phyloP scores from a whole-genome alignment of 2,329 filamentous ascomycete genomes.

The Trichoderma guizhouense region DNA sequence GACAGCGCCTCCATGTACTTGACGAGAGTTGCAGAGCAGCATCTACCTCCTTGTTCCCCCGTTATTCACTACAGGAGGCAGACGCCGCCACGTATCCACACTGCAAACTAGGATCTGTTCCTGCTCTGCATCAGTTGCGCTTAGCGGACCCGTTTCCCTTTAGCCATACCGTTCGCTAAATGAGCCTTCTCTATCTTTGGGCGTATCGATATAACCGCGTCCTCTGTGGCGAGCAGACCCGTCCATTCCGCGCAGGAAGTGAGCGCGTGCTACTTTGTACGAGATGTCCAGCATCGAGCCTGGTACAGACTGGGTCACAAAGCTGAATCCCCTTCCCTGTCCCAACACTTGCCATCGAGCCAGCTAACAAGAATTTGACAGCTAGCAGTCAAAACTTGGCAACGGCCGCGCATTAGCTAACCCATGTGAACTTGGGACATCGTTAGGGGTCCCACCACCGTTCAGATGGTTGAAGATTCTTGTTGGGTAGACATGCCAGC shows the following conservation, averaged over 20 bases:
- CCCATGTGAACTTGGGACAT: not conserved
- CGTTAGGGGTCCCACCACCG: not conserved
- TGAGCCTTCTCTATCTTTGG: not conserved
- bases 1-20: not conserved
- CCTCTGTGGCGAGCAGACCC: not conserved
- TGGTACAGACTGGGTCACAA: too few relatives aligned
- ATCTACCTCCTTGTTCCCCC: not conserved
- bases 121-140: constrained; percentile 8
- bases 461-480: not conserved
- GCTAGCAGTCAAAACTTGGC: not conserved
- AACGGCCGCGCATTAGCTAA: not conserved
- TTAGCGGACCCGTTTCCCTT: constrained; percentile 12
- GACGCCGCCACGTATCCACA: constrained; percentile 11
- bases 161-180: constrained; percentile 4
- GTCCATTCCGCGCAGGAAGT: not conserved
- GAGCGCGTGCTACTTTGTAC: not conserved
- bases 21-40: not conserved
- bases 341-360: not conserved
- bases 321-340: not conserved
- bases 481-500: not conserved
- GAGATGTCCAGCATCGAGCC: not conserved
- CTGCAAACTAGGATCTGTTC: constrained; percentile 9
- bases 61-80: constrained; percentile 10
- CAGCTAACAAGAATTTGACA: not conserved
- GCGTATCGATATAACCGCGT: not conserved